phyloP scores from a whole-genome alignment of 768 basidiomycete species.

The Chalciporus chontae region DNA sequence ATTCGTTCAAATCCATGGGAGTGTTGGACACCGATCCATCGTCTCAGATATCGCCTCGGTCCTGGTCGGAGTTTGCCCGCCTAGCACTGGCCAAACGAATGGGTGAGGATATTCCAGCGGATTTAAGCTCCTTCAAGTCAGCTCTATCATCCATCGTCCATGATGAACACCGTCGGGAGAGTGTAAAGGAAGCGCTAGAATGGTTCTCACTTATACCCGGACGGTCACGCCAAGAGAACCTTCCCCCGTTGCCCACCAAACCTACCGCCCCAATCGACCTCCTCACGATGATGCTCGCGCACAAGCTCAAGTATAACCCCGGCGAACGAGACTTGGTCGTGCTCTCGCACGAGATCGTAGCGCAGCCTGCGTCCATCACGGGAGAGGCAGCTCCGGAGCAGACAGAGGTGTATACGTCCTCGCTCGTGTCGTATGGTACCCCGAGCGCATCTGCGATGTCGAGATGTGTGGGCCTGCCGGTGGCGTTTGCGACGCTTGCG shows the following conservation, averaged over 20 bases:
- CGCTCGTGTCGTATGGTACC: slow-evolving; percentile 61
- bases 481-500: slow-evolving; percentile 75
- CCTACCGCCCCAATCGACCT: slow-evolving; percentile 62
- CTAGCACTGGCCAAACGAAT: slow-evolving; percentile 30
- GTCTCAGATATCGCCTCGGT: slow-evolving; percentile 15
- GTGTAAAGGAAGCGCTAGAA: slow-evolving; percentile 40
- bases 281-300: slow-evolving; percentile 67
- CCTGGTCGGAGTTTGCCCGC: slow-evolving; percentile 37
- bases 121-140: slow-evolving; percentile 32
- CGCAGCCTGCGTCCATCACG: slow-evolving; percentile 22
- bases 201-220: slow-evolving; percentile 37
- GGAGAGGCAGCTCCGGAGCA: slow-evolving; percentile 8
- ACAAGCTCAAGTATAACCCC: slow-evolving; percentile 64
- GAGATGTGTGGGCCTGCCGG: slow-evolving; percentile 83
- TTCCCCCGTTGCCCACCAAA: slow-evolving; percentile 44
- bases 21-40: slow-evolving; percentile 45
- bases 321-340: slow-evolving; percentile 85
- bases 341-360: slow-evolving; percentile 78
- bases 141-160: slow-evolving; percentile 28
- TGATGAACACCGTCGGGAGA: slow-evolving; percentile 16
- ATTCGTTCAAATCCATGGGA: slow-evolving; percentile 67
- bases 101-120: slow-evolving; percentile 25
- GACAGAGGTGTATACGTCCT: slow-evolving; percentile 62
- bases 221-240: neutral
- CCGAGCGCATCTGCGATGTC: slow-evolving; percentile 76